A percentile compares a stretch with the other conserved stretches of the same genome.
These are phyloP conservation scores for Helotiales sp. DNA, from an alignment of 2,329 filamentous ascomycete genomes.

Conservation along the genomic window DNA sequence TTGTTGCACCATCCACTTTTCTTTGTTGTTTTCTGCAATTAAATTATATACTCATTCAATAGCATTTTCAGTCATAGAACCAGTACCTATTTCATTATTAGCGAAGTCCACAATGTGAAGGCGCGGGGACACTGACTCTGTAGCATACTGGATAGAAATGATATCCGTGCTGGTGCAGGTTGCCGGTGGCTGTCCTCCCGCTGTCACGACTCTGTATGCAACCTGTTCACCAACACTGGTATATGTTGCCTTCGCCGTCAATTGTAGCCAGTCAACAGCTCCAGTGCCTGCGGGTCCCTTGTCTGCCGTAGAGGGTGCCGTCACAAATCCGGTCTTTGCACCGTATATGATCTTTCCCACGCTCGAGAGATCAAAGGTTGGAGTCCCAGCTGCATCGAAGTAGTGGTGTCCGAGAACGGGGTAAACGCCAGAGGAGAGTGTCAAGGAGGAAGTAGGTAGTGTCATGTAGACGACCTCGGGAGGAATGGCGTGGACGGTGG, in stretches of 20 bases:
- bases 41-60: neutral
- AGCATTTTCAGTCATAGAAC: slow-evolving; percentile 10
- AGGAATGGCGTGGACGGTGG: slow-evolving; percentile 22
- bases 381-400: slow-evolving; percentile 30
- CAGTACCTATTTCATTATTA: slow-evolving; percentile 2
- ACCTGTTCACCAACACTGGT: slow-evolving; percentile 20
- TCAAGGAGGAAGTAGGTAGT: slow-evolving; percentile 9
- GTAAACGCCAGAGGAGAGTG: slow-evolving; percentile 7
- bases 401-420: slow-evolving; percentile 29
- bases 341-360: slow-evolving; percentile 25
- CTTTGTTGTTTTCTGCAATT: neutral
- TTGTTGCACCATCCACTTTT: neutral
- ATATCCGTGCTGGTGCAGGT: slow-evolving; percentile 20
- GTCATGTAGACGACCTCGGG: slow-evolving; percentile 22
- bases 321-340: slow-evolving; percentile 23
- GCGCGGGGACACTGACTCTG: slow-evolving; percentile 23
- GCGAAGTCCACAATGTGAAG: neutral
- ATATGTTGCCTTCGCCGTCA: slow-evolving; percentile 27
- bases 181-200: slow-evolving; percentile 25
- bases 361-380: slow-evolving; percentile 30
- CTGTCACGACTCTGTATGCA: slow-evolving; percentile 35
- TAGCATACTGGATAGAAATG: slow-evolving; percentile 29
- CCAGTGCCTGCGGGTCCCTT: slow-evolving; percentile 28
- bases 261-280: slow-evolving; percentile 33
- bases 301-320: slow-evolving; percentile 26